Percentiles rank a stretch among this genome's conserved stretches.
Conservation (phyloP, 1,139 yeast species). For the Debaryomycetaceae sp. region DNA sequence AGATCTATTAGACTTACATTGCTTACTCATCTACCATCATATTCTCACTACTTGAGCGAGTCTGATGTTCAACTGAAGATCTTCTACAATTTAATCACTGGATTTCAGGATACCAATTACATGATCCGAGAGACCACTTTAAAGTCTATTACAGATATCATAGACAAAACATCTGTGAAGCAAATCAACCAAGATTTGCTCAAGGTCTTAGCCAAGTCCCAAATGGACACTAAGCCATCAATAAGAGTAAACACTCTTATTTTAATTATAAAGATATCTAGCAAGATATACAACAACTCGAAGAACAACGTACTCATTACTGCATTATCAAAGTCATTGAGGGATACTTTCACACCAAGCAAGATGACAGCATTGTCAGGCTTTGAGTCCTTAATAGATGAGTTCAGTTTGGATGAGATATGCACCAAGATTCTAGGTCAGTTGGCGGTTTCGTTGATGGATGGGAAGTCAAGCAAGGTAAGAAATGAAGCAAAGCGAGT, state of each 20-base stretch:
- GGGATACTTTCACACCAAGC: constrained; percentile 77
- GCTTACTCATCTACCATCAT: constrained; percentile 59
- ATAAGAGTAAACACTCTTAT: constrained; percentile 85
- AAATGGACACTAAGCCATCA: constrained; percentile 78
- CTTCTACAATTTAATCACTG: constrained; percentile 66
- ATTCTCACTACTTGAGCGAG: constrained; percentile 50
- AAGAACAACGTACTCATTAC: constrained; percentile 76
- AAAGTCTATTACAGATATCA: constrained; percentile 61
- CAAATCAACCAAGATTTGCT: constrained; percentile 85
- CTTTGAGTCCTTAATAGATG: constrained; percentile 59
- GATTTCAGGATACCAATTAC: constrained; percentile 82
- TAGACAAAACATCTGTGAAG: constrained; percentile 69
- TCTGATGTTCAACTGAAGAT: constrained; percentile 67
- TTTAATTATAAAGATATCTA: constrained; percentile 69
- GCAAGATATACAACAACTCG: constrained; percentile 55
- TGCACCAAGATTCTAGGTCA: constrained; percentile 84
- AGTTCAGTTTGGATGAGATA: constrained; percentile 71
- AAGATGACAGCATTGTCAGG: constrained; percentile 79
- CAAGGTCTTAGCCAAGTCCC: constrained; percentile 80
- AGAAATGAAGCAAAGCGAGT: constrained; percentile 68
- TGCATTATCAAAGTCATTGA: constrained; percentile 79
- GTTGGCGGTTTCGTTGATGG: constrained; percentile 80
- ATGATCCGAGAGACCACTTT: constrained; percentile 79
- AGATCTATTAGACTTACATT: constrained; percentile 72
- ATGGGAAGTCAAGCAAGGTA: constrained; percentile 61